These are phyloP conservation scores for Stylonectria norvegica DNA, from an alignment of 2,329 filamentous ascomycete species.

Conservation along the genomic window DNA sequence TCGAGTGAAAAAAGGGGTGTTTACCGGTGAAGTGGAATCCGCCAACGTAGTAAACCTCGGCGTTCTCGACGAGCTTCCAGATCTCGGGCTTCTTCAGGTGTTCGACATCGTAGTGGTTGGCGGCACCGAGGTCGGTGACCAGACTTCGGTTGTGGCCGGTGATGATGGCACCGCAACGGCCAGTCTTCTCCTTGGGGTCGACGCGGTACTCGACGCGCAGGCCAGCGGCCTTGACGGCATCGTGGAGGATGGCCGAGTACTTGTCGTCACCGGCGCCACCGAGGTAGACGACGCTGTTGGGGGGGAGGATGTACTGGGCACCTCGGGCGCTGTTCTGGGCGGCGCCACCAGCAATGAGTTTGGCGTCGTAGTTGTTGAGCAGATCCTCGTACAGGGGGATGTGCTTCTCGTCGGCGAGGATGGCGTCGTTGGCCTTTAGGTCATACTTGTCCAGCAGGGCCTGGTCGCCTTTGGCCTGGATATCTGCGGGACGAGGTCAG, in stretches of 20 bases:
- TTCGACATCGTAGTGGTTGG: constrained; percentile 94
- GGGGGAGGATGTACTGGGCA: constrained; percentile 89
- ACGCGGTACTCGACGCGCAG: constrained; percentile 93
- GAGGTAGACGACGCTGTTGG: constrained; percentile 88
- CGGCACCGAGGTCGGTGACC: constrained; percentile 91
- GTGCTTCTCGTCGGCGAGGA: constrained; percentile 92
- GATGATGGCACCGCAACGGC: constrained; percentile 93
- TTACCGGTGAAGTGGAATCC: constrained; percentile 87
- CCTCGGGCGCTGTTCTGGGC: constrained; percentile 97
- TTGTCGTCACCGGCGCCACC: constrained; percentile 95
- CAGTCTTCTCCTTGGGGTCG: constrained; percentile 78
- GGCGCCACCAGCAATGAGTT: constrained; percentile 91
- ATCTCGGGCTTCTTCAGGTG: constrained; percentile 89
- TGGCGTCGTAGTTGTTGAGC: constrained; percentile 85
- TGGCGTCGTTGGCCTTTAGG: constrained; percentile 94
- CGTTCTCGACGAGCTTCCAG: constrained; percentile 87
- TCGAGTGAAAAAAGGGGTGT: constrained; percentile 5
- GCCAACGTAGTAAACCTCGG: constrained; percentile 87
- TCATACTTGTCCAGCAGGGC: constrained; percentile 87
- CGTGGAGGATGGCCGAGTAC: constrained; percentile 82
- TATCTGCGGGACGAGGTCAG: constrained; percentile 56
- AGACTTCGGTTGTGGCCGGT: constrained; percentile 94
- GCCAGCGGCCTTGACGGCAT: constrained; percentile 82
- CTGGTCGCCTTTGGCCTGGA: constrained; percentile 81
- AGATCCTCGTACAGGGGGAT: constrained; percentile 88